Evolutionary conservation across 495 filamentous ascomycete genomes (phyloP).

Genomic region (Xylaria flabelliformis): DNA sequence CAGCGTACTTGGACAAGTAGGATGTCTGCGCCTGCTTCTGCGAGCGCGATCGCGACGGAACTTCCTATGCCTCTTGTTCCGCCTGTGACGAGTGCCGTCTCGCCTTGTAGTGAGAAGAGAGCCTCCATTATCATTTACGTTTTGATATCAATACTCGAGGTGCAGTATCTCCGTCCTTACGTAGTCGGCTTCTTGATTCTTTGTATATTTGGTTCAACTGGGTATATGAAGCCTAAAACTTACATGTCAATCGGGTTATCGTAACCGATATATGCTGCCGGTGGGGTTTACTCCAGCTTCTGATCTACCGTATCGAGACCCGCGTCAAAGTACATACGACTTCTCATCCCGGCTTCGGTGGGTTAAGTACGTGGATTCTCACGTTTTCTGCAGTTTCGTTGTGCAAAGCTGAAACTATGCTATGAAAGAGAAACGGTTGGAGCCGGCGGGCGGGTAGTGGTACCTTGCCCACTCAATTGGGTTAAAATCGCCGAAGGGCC

Average conservation of each 20-base stretch:
- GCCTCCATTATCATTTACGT: slow-evolving; percentile 25
- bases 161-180: neutral
- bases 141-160: neutral
- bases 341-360: slow-evolving; percentile 6
- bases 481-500: slow-evolving; percentile 14
- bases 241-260: neutral
- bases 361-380: neutral
- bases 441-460: neutral
- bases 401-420: too few relatives aligned
- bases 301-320: neutral
- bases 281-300: neutral
- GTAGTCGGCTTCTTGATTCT: neutral
- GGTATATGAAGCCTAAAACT: neutral
- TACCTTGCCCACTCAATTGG: neutral
- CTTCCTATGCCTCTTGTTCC: slow-evolving; percentile 89
- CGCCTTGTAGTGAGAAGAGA: slow-evolving; percentile 64
- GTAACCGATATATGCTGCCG: neutral
- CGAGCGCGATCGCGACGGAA: slow-evolving; percentile 79
- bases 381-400: too few relatives aligned
- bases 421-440: neutral
- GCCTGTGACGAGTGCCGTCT: slow-evolving; percentile 86
- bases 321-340: neutral
- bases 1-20: slow-evolving; percentile 69
- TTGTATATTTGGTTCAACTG: neutral
- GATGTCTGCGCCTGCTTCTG: slow-evolving; percentile 85